phyloP scores from a whole-genome alignment of 2,329 filamentous ascomycete species.

The Clarireedia homoeocarpa region DNA sequence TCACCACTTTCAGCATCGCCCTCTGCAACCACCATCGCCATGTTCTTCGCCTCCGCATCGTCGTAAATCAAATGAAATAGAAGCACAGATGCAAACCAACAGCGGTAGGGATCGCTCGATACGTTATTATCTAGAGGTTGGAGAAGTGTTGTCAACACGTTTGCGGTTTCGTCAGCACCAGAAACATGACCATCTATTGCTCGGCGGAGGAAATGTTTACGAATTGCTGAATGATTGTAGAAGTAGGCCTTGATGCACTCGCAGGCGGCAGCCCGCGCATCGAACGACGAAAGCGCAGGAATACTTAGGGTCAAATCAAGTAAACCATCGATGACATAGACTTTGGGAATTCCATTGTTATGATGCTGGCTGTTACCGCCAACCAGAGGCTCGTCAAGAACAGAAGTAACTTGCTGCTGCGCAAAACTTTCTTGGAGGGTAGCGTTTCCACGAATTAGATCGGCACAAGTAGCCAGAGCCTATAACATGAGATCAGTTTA shows the following conservation, averaged over 20 bases:
- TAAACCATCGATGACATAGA: conserved; percentile 91
- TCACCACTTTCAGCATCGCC: conserved; percentile 85
- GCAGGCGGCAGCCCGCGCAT: conserved; percentile 76
- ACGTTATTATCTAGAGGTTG: conserved; percentile 52
- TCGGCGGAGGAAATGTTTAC: conserved; percentile 75
- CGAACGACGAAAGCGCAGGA: conserved; percentile 59
- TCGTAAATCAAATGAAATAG: conserved; percentile 81
- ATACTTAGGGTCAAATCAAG: conserved; percentile 72
- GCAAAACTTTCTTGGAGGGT: conserved; percentile 83
- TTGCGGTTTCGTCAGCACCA: conserved; percentile 74
- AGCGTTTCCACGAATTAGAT: conserved; percentile 76
- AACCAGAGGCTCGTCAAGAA: conserved; percentile 36
- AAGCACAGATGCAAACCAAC: conserved; percentile 84
- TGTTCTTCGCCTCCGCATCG: conserved; percentile 67
- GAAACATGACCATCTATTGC: conserved; percentile 82
- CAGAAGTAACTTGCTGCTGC: conserved; percentile 67
- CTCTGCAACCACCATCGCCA: conserved; percentile 76
- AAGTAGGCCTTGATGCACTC: conserved; percentile 93
- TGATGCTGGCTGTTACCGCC: conserved; percentile 33
- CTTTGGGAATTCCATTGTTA: conserved; percentile 47
- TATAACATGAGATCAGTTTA: conserved; percentile 30
- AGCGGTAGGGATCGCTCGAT: conserved; percentile 73
- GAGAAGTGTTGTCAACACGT: conserved; percentile 78
- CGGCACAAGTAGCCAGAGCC: conserved; percentile 78
- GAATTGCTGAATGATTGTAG: conserved; percentile 70